Evolutionary conservation across 257 asterid genomes (phyloP), one percentile per base, ranked within the genome.

Genomic region (Coffea canephora): DNA sequence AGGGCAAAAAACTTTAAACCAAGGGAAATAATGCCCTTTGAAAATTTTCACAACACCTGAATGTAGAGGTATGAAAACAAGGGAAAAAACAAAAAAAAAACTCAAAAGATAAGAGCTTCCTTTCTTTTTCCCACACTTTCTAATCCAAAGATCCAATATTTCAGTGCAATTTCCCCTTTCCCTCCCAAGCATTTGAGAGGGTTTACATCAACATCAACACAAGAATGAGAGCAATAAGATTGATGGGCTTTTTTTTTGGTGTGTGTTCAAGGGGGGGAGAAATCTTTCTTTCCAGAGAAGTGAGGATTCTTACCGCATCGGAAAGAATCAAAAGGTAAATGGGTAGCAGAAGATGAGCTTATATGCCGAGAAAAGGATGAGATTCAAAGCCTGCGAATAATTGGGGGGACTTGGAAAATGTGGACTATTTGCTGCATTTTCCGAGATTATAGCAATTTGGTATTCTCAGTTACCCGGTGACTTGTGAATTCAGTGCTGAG

Each of bases 301-400:
- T 67, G 78, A 57, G 89, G 89, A 83, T 83, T 82, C 90, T 82
- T 83, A 64, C 78, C 83, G 36, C 73, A 78, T 23, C 55, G 57
- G 62, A 77, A 85, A 85, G 91, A 90, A 90, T 86, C 87, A 83
- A 83, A 80, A 69, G 66, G 68, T 82, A 83, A 87, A 85, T 65
- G 88, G 89, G 83, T 80, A 78, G 78, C 81, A 52, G 88, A 84
- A 73, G 34, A 77, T 78, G 82, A 73, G 73, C 68, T 82, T 83
- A 85, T 80, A 83, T 71, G 43, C 8, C 68, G 59, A 79, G 39
- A 76, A 78, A 77, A 73, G 48, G 73, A 80, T 67, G 48, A 36
- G 73, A 69, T 75, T 52, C n/a, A 79, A 82, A 71, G 87, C 57
- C 10, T 7, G 89, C 83, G 77, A 81, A 76, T 71, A 85, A 82